Base-by-base conservation (phyloP, 2,329 filamentous ascomycete species). In the Penicillium sp. region DNA sequence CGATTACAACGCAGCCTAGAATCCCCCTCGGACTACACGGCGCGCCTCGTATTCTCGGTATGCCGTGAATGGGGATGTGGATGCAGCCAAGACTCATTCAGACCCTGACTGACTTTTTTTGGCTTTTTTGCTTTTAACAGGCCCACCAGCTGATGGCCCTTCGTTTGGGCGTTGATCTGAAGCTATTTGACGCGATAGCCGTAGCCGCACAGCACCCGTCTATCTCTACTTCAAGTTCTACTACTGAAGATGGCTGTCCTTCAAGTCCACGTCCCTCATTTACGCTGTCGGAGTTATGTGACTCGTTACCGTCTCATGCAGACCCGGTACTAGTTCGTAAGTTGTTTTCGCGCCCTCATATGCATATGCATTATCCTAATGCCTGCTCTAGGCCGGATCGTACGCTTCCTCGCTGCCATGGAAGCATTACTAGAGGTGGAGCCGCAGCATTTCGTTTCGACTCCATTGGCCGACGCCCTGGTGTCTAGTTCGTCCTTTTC, bases 401-500 rank as follows among this genome's bases (percentile, higher is more conserved):
- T 51, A 36, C 32, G 54, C 17, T 51, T 56, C 34, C 34, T 59
- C n/a, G 32, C 46, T 17, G 56, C 51, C 30, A 56, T 59, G 46
- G 30, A 24, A 3, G 46, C 51, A 21, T 18, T 56, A 9, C 7
- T 44, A 1, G 54, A 59, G 23, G 30, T 51, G 23, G 34, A 44
- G 27, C 24, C 20, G 20, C 32, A 46, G 15, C 12, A 29, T 6
- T 52, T 47, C 37, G 15, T 20, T 17, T 15, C 30, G 23, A 49
- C 48, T 7, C 42, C 50, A 26, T 32, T 58, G 21, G 50, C 47
- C 21, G 50, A 42, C 13, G 33, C 50, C n/a, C 49, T 52, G 17
- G 46, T 58, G 15, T 58, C 57, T 10, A 58, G 32, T n/a, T 51
- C 52, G 8, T 50, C 47, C 15, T 32, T 58, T 17, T 55, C 57